These are phyloP conservation scores for Fusarium neocosmosporiellum DNA, from an alignment of 2,329 filamentous ascomycete genomes.

Conservation along the genomic window DNA sequence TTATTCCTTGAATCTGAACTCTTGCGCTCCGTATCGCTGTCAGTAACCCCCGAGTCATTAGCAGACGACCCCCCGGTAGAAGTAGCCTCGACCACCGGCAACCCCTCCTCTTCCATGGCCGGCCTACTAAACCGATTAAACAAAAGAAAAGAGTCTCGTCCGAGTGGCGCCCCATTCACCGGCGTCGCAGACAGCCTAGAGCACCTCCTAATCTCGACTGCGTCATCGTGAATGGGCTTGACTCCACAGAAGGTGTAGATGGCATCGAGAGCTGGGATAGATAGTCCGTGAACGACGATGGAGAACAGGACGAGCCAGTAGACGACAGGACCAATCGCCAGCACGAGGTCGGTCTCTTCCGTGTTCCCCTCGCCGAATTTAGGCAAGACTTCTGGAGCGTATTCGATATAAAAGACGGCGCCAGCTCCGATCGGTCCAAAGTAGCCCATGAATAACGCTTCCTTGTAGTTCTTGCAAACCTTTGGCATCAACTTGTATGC, in stretches of 20 bases:
- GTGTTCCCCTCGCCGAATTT: constrained; percentile 47
- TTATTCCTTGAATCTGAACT: neutral
- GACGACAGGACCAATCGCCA: constrained; percentile 53
- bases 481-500: constrained; percentile 66
- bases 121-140: constrained; percentile 23
- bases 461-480: constrained; percentile 62
- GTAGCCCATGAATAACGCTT: constrained; percentile 71
- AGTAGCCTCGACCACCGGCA: neutral
- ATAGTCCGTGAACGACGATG: constrained; percentile 49
- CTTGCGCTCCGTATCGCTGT: neutral
- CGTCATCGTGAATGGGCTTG: constrained; percentile 47
- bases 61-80: neutral
- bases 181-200: neutral
- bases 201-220: neutral
- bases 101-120: neutral
- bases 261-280: constrained; percentile 52
- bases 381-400: constrained; percentile 55
- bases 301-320: constrained; percentile 53
- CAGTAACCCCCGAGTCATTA: neutral
- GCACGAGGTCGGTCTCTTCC: constrained; percentile 49
- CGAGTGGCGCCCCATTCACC: neutral
- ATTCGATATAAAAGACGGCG: constrained; percentile 77
- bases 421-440: constrained; percentile 84
- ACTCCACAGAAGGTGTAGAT: constrained; percentile 44
- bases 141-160: constrained; percentile 2